Evolutionary conservation across 495 filamentous ascomycete genomes (phyloP), one percentile per base, ranked within the genome.

Genomic region (Podospora conica): DNA sequence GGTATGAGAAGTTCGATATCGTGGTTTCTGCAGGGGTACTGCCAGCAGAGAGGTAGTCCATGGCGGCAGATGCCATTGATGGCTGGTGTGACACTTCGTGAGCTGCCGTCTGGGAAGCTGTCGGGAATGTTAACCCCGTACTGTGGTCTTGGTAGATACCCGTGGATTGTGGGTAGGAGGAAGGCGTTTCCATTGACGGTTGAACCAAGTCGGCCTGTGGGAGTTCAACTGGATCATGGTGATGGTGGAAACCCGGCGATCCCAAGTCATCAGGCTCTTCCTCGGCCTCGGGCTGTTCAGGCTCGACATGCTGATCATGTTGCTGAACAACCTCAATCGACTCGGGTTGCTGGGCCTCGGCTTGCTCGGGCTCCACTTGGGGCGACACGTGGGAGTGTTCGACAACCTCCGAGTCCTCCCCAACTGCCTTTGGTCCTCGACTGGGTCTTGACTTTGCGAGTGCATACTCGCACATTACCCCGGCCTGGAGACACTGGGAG

Each of bases 401-500:
- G 9, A n/a, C 48, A 21, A 55, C 59, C 4, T 55, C 58, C 23
- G 33, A 61, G 40, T 64, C 63, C 33, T 60, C 54, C 15, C 40
- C 8, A 18, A 62, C 68, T 25, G 55, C 61, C 48, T 71, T 68
- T 9, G 59, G 58, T 12, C 28, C 63, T n/a, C 61, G 66, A 54
- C 28, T 63, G 3, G 64, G 29, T 63, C 69, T 65, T 33, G 60
- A 48, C 55, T 72, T 78, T 20, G 74, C 65, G 8, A 69, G 65
- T 9, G 74, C 60, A 61, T 82, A 82, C 53, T 74, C 25, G 56
- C 80, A 82, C 20, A 66, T 59, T 7, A 68, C 57, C 1, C 69
- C 73, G 3, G 70, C 60, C 1, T 68, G 65, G 56, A 70, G 18
- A 59, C 80, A 82, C 24, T 73, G 63, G 15, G 74, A 71, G 67